Conservation (phyloP, 2,329 filamentous ascomycete species). For the Colletotrichum sp. region DNA sequence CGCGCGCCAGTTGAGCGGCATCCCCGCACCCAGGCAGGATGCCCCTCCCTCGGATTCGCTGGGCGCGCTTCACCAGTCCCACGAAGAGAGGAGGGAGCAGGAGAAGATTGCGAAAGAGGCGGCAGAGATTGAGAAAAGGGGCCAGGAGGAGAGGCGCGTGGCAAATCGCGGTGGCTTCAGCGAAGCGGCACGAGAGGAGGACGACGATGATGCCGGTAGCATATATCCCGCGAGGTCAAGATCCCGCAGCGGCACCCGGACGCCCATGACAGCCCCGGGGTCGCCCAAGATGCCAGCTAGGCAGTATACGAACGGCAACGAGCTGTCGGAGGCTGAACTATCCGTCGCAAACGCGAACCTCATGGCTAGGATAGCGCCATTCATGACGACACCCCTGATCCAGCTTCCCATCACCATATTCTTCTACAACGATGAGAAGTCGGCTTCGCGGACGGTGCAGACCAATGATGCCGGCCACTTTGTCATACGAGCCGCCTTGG, state of each 20-base stretch:
- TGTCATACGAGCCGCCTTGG: constrained; percentile 75
- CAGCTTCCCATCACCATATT: constrained; percentile 86
- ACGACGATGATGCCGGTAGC: constrained; percentile 40
- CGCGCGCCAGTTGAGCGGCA: constrained; percentile 85
- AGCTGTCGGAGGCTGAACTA: constrained; percentile 79
- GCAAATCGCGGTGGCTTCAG: constrained; percentile 78
- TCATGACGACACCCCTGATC: constrained; percentile 83
- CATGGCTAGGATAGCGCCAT: constrained; percentile 86
- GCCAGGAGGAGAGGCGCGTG: constrained; percentile 72
- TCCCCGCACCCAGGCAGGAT: constrained; percentile 68
- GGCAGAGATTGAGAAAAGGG: constrained; percentile 75
- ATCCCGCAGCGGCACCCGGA: constrained; percentile 36
- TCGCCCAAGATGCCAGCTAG: constrained; percentile 48
- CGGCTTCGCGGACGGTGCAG: constrained; percentile 81
- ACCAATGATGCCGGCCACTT: constrained; percentile 95
- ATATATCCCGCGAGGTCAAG: constrained; percentile 29
- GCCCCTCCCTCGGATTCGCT: constrained; percentile 24
- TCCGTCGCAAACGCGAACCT: constrained; percentile 83
- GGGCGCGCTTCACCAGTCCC: constrained; percentile 39
- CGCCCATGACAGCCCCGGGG: constrained; percentile 43
- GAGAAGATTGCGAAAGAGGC: constrained; percentile 78
- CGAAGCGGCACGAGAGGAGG: constrained; percentile 61
- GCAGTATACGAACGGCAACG: constrained; percentile 45
- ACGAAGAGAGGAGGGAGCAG: constrained; percentile 58
- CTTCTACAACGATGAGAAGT: constrained; percentile 88